These are phyloP conservation scores for Zygoascus flipseniorum DNA, from an alignment of 805 yeast species.

Conservation along the genomic window DNA sequence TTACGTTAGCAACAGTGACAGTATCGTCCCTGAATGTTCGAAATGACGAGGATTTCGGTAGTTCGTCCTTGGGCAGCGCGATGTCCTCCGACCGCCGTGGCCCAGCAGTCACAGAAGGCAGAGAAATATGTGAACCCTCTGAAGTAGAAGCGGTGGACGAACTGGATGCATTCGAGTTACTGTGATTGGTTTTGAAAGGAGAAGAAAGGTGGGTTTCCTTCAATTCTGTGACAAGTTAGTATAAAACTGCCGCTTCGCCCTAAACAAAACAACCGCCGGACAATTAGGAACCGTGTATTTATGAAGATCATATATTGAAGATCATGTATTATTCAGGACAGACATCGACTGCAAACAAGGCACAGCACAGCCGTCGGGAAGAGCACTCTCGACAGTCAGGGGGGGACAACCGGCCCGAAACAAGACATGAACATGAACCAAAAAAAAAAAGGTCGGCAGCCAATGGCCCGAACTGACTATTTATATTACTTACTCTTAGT, in stretches of 20 bases:
- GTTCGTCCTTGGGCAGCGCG: neutral
- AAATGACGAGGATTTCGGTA: neutral
- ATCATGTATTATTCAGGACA: too few relatives aligned
- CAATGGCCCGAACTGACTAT: neutral
- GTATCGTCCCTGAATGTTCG: neutral
- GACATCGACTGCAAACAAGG: neutral
- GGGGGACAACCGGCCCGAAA: neutral
- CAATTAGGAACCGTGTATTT: too few relatives aligned
- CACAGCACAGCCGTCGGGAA: neutral
- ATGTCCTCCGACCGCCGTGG: constrained; percentile 3
- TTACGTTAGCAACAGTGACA: neutral
- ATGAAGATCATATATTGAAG: too few relatives aligned
- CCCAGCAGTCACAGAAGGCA: constrained; percentile 15
- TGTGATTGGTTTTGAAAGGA: constrained; percentile 17
- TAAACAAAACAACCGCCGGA: neutral
- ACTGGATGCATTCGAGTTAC: constrained; percentile 11
- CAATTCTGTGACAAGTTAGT: constrained; percentile 23
- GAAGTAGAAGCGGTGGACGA: neutral
- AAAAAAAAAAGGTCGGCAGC: too few relatives aligned
- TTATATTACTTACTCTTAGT: constrained; percentile 33
- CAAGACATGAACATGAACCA: too few relatives aligned
- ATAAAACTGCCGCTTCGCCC: neutral
- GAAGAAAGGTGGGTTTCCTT: constrained; percentile 33
- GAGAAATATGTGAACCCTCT: neutral
- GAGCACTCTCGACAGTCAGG: neutral